A percentile compares a stretch with the other conserved stretches of the same genome.
Evolutionary conservation across 169 alveolate species (phyloP).

Genomic region (Blepharisma undulans): DNA sequence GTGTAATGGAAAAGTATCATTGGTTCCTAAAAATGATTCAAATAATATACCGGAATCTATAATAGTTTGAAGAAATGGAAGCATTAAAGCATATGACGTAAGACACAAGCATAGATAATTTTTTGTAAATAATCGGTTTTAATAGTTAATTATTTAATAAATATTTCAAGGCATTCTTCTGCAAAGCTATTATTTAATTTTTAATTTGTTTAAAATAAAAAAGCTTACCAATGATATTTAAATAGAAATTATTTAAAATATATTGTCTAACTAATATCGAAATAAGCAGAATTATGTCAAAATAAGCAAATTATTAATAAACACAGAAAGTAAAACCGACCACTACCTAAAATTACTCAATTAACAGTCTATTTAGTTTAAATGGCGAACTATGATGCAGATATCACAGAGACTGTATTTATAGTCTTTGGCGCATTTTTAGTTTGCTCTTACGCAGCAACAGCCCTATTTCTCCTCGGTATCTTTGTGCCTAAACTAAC

Average conservation of each 20-base stretch:
- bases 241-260: too few species aligned
- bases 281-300: too few species aligned
- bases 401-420: not conserved
- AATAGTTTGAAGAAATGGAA: not conserved
- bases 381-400: not conserved
- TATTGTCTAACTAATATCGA: too few species aligned
- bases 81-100: not conserved
- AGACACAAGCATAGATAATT: not conserved
- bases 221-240: too few species aligned
- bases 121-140: not conserved
- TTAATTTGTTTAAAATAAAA: too few species aligned
- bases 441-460: not conserved
- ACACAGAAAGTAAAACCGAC: not conserved
- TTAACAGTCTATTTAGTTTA: not conserved
- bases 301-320: too few species aligned
- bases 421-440: not conserved
- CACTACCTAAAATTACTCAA: not conserved
- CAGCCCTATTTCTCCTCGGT: not conserved
- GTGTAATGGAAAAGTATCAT: not conserved
- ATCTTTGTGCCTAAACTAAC: not conserved
- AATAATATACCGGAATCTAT: not conserved
- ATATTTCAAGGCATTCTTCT: too few species aligned
- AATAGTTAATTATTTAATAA: too few species aligned
- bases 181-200: too few species aligned
- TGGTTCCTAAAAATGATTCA: not conserved